Base-by-base conservation (phyloP, 2,329 filamentous ascomycete genomes). In the Fusarium algeriense region DNA sequence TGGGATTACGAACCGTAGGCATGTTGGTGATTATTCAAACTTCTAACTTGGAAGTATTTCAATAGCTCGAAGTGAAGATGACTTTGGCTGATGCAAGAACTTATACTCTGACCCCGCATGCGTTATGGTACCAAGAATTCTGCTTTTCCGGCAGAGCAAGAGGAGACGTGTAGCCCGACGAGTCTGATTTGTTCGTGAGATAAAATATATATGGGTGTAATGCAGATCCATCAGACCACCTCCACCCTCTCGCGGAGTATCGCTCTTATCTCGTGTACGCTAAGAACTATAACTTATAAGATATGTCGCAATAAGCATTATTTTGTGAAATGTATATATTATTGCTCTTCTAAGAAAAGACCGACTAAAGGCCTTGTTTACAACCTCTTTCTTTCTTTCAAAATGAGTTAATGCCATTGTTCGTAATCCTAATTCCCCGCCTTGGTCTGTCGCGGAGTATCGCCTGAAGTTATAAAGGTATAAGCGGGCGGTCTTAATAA, bases 1-100 rank as follows among this genome's bases (percentile, higher is more conserved):
- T 87, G 19, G 86, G 86, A 67, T 88, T 89, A 48, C 80, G 81
- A 32, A 87, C 75, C 5, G 78, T 77, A 46, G 82, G 85, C 86
- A 85, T 87, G 11, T 32, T 52, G 34, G 7, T n/a, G 5, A 2
- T 8, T 37, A 9, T 9, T n/a, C 6, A 50, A 20, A n/a, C 6
- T n/a, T 37, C 12, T 26, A 37, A 15, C 26, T n/a, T 20, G 11
- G 8, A 52, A 52, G 11, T 12, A 40, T 10, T 40, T 40, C 38
- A 20, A 20, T 13, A 40, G 37, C 2, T 19, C 7, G 1, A 11
- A 40, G 38, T 12, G 19, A 40, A 13, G 6, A 23, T 17, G 15
- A 8, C 4, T 6, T 37, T 37, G 48, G 26, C 15, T 52, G 1
- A 11, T 3, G 6, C 4, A 9, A 1, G 15, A 57, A 38, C 43